Evolutionary conservation across 768 basidiomycete genomes (phyloP).

Genomic region (Lactarius vividus): DNA sequence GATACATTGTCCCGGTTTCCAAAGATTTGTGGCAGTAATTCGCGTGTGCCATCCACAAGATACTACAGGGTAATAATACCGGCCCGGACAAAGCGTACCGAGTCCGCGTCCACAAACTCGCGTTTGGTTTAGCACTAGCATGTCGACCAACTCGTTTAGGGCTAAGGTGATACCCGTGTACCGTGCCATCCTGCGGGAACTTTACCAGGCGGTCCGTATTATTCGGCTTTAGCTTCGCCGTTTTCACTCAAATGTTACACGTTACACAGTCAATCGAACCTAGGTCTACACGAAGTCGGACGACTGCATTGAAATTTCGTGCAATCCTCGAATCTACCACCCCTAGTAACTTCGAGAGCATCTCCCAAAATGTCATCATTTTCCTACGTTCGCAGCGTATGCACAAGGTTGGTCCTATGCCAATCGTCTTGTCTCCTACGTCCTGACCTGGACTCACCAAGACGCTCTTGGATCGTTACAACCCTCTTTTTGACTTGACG

Average conservation of each 20-base stretch:
- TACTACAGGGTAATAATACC: background rate
- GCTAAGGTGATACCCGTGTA: conserved; percentile 38
- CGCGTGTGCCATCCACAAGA: background rate
- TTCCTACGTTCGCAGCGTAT: conserved; percentile 73
- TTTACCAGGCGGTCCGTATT: conserved; percentile 50
- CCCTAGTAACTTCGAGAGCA: conserved; percentile 38
- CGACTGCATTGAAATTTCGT: conserved; percentile 53
- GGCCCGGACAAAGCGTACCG: background rate
- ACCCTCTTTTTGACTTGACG: conserved; percentile 78
- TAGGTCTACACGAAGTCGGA: conserved; percentile 39
- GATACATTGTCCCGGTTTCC: background rate
- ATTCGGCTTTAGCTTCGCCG: conserved; percentile 19
- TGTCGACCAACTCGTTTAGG: conserved; percentile 6
- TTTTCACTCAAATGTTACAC: conserved; percentile 27
- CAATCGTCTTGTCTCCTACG: background rate
- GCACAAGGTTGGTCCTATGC: conserved; percentile 59
- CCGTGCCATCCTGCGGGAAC: conserved; percentile 52
- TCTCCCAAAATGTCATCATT: conserved; percentile 56
- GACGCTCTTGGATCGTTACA: conserved; percentile 83
- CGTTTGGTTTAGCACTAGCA: background rate
- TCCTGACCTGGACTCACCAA: conserved; percentile 34
- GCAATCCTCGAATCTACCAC: conserved; percentile 43
- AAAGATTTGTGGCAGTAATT: background rate
- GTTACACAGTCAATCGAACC: conserved; percentile 40
- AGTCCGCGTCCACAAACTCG: background rate